Evolutionary conservation across 2,329 filamentous ascomycete species (phyloP).

Genomic region (Lecanoromycetidae sp.): DNA sequence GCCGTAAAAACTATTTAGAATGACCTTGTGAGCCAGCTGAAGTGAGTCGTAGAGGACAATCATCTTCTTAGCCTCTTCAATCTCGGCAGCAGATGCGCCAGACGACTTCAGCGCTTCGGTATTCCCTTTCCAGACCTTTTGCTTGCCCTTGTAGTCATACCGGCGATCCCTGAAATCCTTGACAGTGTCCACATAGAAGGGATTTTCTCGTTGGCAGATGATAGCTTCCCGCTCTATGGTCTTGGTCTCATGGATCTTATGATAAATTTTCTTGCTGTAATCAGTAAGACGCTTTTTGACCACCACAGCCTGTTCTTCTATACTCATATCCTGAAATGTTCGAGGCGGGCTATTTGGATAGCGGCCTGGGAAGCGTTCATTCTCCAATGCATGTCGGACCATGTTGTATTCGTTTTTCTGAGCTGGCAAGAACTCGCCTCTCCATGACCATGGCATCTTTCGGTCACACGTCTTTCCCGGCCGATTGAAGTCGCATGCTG

Average conservation of each 20-base stretch:
- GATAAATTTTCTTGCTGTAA: constrained; percentile 97
- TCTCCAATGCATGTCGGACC: constrained; percentile 83
- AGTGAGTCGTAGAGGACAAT: constrained; percentile 90
- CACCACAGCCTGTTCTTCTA: constrained; percentile 69
- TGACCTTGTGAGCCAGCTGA: constrained; percentile 96
- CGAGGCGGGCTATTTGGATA: constrained; percentile 56
- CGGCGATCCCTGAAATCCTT: constrained; percentile 90
- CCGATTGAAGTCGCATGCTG: constrained; percentile 94
- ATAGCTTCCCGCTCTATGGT: constrained; percentile 92
- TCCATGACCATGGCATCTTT: constrained; percentile 91
- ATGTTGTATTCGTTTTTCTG: constrained; percentile 99
- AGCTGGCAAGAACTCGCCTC: constrained; percentile 90
- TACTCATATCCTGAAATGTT: constrained; percentile 66
- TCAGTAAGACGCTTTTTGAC: constrained; percentile 79
- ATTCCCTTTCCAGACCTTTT: constrained; percentile 98
- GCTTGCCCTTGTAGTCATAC: constrained; percentile 96
- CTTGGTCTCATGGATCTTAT: constrained; percentile 93
- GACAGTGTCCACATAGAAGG: constrained; percentile 95
- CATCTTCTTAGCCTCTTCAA: constrained; percentile 98
- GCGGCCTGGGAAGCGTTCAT: constrained; percentile 80
- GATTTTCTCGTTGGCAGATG: constrained; percentile 95
- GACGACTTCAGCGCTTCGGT: constrained; percentile 73
- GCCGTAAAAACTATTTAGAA: constrained; percentile 96
- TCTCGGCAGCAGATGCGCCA: constrained; percentile 60
- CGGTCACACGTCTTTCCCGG: constrained; percentile 96